These are phyloP conservation scores for Trifolium subterraneum DNA, from an alignment of 306 rosid genomes.

Conservation along the genomic window DNA sequence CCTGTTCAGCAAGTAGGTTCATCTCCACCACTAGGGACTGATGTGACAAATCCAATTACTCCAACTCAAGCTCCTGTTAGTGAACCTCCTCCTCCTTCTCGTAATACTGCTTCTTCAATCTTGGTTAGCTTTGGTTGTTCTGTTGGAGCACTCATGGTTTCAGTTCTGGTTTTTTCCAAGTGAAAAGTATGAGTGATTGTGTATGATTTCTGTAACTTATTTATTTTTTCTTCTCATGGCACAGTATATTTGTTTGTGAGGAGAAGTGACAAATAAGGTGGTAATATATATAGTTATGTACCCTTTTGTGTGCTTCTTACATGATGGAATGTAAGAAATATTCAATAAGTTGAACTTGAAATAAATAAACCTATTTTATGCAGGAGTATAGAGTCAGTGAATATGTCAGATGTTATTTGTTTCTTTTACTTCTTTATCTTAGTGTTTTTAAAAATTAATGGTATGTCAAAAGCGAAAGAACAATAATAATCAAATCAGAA, in stretches of 20 bases:
- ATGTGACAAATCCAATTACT: slow-evolving; percentile 42
- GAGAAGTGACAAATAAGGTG: slow-evolving; percentile 36
- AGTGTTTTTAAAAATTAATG: too few species aligned
- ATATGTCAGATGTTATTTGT: too few species aligned
- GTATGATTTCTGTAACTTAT: slow-evolving; percentile 3
- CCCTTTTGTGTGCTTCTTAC: slow-evolving; percentile 41
- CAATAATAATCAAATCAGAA: too few species aligned
- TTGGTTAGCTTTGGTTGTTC: slow-evolving; percentile 53
- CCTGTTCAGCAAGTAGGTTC: slow-evolving; percentile 17
- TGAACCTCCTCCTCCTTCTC: slow-evolving; percentile 62
- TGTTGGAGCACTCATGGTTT: slow-evolving; percentile 73
- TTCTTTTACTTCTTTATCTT: too few species aligned
- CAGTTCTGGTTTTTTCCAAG: slow-evolving; percentile 52
- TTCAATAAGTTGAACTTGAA: slow-evolving; percentile 37
- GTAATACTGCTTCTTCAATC: slow-evolving; percentile 61
- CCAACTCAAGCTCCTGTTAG: slow-evolving; percentile 59
- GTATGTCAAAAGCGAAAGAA: too few species aligned
- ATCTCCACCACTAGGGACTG: slow-evolving; percentile 42
- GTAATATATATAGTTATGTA: slow-evolving; percentile 20
- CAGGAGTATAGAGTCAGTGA: too few species aligned
- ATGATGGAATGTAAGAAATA: slow-evolving; percentile 24
- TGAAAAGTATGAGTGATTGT: slow-evolving; percentile 33
- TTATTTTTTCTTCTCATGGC: neutral
- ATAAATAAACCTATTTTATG: neutral
- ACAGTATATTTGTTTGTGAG: slow-evolving; percentile 47